phyloP scores from a whole-genome alignment of 257 asterid species.

The Knoxia roxburghii region DNA sequence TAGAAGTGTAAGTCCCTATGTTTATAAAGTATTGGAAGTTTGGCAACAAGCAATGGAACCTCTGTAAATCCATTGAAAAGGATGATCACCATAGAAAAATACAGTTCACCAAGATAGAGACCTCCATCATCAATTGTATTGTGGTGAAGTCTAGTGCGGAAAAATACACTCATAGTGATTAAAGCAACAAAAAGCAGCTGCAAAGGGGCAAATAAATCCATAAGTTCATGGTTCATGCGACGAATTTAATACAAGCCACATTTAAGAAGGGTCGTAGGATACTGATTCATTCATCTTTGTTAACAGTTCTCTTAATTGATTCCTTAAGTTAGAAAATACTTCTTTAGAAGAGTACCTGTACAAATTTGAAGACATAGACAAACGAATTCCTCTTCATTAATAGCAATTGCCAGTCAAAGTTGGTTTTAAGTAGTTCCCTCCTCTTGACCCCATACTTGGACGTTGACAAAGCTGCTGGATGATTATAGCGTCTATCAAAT shows the following conservation, averaged over 20 bases:
- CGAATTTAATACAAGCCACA: background rate
- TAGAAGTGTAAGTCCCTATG: slow-evolving; percentile 86
- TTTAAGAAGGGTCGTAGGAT: background rate
- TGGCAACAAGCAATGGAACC: slow-evolving; percentile 88
- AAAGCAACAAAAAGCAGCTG: slow-evolving; percentile 86
- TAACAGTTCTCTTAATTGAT: background rate
- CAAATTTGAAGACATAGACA: slow-evolving; percentile 73
- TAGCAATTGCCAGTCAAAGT: slow-evolving; percentile 77
- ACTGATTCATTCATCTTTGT: background rate
- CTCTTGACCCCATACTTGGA: slow-evolving; percentile 69
- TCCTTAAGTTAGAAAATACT: background rate
- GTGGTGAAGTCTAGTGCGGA: slow-evolving; percentile 79
- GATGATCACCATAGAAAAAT: slow-evolving; percentile 81
- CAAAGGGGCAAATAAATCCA: slow-evolving; percentile 17
- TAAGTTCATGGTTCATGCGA: slow-evolving; percentile 14
- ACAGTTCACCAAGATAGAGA: slow-evolving; percentile 72
- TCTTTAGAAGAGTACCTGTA: slow-evolving; percentile 55
- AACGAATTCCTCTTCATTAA: slow-evolving; percentile 85
- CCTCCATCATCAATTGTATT: slow-evolving; percentile 88
- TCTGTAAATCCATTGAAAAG: slow-evolving; percentile 95
- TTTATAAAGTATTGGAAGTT: slow-evolving; percentile 90
- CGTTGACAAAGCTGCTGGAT: slow-evolving; percentile 87
- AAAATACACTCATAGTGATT: slow-evolving; percentile 92
- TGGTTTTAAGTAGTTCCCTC: slow-evolving; percentile 66
- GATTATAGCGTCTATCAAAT: slow-evolving; percentile 74